A percentile compares a stretch with the other conserved stretches of the same genome.
Conservation (phyloP, 2,329 filamentous ascomycete species). For the Fusarium liriodendri region DNA sequence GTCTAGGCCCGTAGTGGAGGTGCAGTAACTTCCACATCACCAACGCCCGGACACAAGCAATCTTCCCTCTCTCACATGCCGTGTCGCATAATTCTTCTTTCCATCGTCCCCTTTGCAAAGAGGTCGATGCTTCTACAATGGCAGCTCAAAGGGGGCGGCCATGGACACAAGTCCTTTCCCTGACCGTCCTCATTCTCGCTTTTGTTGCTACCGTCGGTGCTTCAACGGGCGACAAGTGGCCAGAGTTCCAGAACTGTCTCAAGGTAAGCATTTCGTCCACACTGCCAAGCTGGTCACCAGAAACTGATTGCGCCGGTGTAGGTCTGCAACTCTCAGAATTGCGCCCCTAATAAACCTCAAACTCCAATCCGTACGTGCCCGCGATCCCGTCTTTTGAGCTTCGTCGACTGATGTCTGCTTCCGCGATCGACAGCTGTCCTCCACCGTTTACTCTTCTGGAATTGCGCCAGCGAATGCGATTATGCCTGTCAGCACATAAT, state of each 20-base stretch:
- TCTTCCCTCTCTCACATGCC: constrained; percentile 19
- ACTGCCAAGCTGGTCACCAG: background rate
- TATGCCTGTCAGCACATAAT: constrained; percentile 97
- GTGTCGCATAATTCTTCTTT: constrained; percentile 3
- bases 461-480: constrained; percentile 94
- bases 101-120: constrained; percentile 7
- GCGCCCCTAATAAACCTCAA: constrained; percentile 68
- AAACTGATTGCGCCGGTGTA: constrained; percentile 52
- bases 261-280: constrained; percentile 65
- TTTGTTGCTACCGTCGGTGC: constrained; percentile 66
- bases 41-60: constrained; percentile 14
- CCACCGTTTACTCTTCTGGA: constrained; percentile 90
- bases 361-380: constrained; percentile 75
- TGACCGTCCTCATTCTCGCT: constrained; percentile 52
- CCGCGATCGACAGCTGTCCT: constrained; percentile 71
- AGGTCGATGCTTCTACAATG: constrained; percentile 50
- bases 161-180: constrained; percentile 46
- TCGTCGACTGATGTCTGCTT: constrained; percentile 31
- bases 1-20: background rate
- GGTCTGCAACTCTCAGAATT: constrained; percentile 87
- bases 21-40: constrained; percentile 34
- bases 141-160: constrained; percentile 47
- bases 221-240: constrained; percentile 84
- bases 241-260: constrained; percentile 89
- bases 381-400: constrained; percentile 16